These are phyloP conservation scores for Dendrocalamus latiflorus DNA, from an alignment of 202 grass and related monocot genomes.

Conservation along the genomic window DNA sequence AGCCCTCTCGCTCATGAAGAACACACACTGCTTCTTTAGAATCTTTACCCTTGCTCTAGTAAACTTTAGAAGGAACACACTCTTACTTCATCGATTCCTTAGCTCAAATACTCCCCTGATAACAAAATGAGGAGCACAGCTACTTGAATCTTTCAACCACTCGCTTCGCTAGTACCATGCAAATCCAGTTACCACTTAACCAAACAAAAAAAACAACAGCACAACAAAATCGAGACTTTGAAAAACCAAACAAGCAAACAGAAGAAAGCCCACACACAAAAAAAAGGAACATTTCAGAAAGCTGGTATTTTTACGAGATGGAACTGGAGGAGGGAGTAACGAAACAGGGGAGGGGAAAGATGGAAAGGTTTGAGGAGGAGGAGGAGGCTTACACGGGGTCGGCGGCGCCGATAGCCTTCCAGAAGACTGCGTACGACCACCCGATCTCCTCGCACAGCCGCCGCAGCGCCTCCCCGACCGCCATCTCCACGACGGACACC, in stretches of 20 bases:
- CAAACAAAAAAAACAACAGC: no score
- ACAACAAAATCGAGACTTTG: neutral
- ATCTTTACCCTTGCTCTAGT: neutral
- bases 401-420: slow-evolving; percentile 70
- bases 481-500: slow-evolving; percentile 33
- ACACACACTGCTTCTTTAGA: neutral
- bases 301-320: neutral
- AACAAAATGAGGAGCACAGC: neutral
- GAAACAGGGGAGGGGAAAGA: no score
- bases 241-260: neutral
- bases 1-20: neutral
- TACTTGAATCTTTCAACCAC: neutral
- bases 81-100: neutral
- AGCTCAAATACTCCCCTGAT: neutral
- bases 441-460: slow-evolving; percentile 82
- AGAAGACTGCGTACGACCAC: slow-evolving; percentile 95
- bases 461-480: slow-evolving; percentile 70
- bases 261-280: neutral
- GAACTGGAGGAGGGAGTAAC: no score
- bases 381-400: slow-evolving; percentile 60
- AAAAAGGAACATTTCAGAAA: neutral
- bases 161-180: neutral
- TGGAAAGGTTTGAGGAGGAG: no score
- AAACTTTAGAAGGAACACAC: neutral
- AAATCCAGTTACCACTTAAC: no score